Conservation (phyloP, 1,284 basidiomycete species). For the Apiotrichum siamense region DNA sequence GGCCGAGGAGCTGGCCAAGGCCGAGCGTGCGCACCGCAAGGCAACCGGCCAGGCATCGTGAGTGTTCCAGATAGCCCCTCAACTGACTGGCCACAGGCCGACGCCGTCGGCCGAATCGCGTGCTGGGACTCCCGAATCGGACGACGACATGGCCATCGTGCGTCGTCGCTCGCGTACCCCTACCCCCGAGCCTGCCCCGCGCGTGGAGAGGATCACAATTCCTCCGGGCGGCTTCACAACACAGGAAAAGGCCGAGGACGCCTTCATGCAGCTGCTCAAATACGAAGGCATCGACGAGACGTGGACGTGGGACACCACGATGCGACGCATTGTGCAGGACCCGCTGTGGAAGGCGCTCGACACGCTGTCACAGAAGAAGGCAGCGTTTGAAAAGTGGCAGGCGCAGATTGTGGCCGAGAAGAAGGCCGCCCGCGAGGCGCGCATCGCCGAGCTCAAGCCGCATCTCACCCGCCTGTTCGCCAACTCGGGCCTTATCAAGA, state of each 20-base stretch:
- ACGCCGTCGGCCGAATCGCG: constrained; percentile 2
- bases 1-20: constrained; percentile 53
- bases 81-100: constrained; percentile 6
- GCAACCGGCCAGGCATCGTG: constrained; percentile 25
- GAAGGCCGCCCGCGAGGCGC: constrained; percentile 70
- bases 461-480: constrained; percentile 74
- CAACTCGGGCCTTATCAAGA: constrained; percentile 75
- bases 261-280: constrained; percentile 81
- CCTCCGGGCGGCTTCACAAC: constrained; percentile 82
- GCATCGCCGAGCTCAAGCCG: constrained; percentile 73
- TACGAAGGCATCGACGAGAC: constrained; percentile 81
- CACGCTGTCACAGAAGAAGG: constrained; percentile 89
- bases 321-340: constrained; percentile 96
- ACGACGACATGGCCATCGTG: constrained; percentile 1
- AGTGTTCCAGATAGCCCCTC: background rate
- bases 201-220: constrained; percentile 52
- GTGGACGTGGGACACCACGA: constrained; percentile 98
- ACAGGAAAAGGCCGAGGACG: constrained; percentile 83
- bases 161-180: constrained; percentile 7
- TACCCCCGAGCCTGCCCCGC: constrained; percentile 7
- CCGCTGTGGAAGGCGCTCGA: constrained; percentile 92
- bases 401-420: constrained; percentile 56
- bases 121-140: constrained; percentile 12
- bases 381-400: constrained; percentile 70
- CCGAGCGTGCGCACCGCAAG: constrained; percentile 12